Evolutionary conservation across 371 early-diverging fungal species (phyloP).

Genomic region (Rozella allomycis): DNA sequence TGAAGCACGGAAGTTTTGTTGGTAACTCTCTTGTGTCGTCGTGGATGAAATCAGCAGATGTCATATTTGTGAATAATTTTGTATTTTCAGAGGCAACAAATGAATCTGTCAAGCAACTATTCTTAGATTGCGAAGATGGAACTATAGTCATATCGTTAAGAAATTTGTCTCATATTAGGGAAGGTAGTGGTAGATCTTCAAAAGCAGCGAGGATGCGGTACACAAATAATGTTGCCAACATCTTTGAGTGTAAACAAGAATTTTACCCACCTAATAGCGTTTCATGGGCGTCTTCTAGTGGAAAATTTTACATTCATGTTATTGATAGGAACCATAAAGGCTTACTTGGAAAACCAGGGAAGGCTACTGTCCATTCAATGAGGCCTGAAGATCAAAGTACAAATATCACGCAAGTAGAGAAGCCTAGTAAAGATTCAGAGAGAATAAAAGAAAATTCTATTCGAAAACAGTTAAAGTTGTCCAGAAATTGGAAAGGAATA

Average conservation of each 20-base stretch:
- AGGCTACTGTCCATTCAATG: too few species aligned
- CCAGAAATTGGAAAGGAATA: too few species aligned
- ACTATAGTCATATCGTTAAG: constrained; percentile 56
- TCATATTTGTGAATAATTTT: constrained; percentile 81
- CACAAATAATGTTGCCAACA: constrained; percentile 43
- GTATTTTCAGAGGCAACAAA: constrained; percentile 67
- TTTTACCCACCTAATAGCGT: constrained; percentile 62
- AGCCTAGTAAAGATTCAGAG: too few species aligned
- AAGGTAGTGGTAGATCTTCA: constrained; percentile 48
- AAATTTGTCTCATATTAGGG: constrained; percentile 55
- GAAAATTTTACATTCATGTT: constrained; percentile 61
- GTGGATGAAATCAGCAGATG: constrained; percentile 40
- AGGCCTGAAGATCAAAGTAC: too few species aligned
- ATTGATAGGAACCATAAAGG: constrained; percentile 58
- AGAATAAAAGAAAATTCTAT: too few species aligned
- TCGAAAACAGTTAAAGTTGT: too few species aligned
- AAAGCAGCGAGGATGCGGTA: constrained; percentile 21
- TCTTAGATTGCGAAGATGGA: constrained; percentile 75
- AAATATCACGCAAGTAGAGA: too few species aligned
- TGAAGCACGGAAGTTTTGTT: constrained; percentile 29
- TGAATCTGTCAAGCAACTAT: constrained; percentile 50
- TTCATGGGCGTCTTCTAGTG: constrained; percentile 76
- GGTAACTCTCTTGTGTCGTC: constrained; percentile 13
- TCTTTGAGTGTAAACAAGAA: constrained; percentile 46
- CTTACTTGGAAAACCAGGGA: too few species aligned